Base-by-base conservation (phyloP, 2,329 filamentous ascomycete species). In the Diplodia sapinea region DNA sequence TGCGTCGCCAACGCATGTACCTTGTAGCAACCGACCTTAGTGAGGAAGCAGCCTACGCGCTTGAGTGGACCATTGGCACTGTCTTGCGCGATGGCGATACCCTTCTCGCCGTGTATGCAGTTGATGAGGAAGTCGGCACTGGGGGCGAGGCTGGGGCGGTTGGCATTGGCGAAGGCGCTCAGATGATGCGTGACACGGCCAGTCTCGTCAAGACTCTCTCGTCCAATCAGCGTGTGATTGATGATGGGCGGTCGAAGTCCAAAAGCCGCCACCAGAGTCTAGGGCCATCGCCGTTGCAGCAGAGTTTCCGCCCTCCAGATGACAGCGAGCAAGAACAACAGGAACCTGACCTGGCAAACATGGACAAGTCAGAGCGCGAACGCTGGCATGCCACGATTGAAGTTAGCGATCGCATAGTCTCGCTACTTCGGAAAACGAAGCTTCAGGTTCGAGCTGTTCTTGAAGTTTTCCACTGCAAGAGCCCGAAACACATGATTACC, bases 401-500 rank as follows among this genome's bases (percentile, higher is more conserved):
- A 68, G 93, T 99, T 69, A 94, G 92, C 0, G 88, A 94, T 67
- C 88, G 91, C 40, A 92, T 96, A 65, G 87, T 95, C n/a, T 91
- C 90, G 71, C 82, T 98, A 55, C 81, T 99, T 69, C 87, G 94
- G 69, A 97, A 96, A 84, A 99, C 95, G 0, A 88, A 91, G 71
- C 83, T 99, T 68, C 94, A 99, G 78, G 94, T 97, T 59, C 89
- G 93, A 68, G 91, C 97, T 57, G 93, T 97, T 62, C 90, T 99
- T 40, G 95, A 99, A 80, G 94, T 98, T 33, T 90, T 99, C 72
- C 95, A 98, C 80, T 98, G 95, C 89, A 98, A 97, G 84, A 97
- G 92, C 75, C 93, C 95, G 4, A 94, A 95, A 78, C 94, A 97
- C 78, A 86, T 98, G 82, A 93, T 99, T 71, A 96, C 93, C 0